Base-by-base conservation (phyloP, 2,329 filamentous ascomycete species). In the Alternaria ethzedia region DNA sequence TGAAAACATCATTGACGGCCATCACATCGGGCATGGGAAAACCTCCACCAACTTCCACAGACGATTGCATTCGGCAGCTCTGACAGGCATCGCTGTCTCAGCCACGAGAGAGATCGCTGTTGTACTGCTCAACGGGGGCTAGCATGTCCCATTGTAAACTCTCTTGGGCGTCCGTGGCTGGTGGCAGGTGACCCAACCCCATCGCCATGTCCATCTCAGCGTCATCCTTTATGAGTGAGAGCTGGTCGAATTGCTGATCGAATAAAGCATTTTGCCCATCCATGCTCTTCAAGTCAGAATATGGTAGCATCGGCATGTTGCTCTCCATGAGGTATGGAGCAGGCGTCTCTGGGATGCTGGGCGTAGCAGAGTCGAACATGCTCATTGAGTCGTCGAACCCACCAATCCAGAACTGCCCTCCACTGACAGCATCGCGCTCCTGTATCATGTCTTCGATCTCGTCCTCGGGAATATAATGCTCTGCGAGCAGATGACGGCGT, bases 401-500 rank as follows among this genome's bases (percentile, higher is more conserved):
- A 30, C 82, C 81, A 36, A 83, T 77, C 82, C 82, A 84, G 75
- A 84, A 84, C 45, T 80, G 73, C 13, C 80, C 82, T n/a, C 80
- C 82, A 28, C 72, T 68, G 6, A 80, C 60, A 11, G 82, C 83
- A 26, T 82, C 75, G 47, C 75, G 72, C 66, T 83, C 82, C 3
- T 71, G 69, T 15, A 83, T 70, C 30, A 78, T 76, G 13, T 81
- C 77, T 15, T 79, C 75, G 70, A 82, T 67, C 5, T 76, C 73
- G n/a, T 70, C 68, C 2, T 77, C 78, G 5, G 67, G 52, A 47
- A 79, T 77, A 25, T 73, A 75, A 64, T 85, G 84, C n/a, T 82
- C 78, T 32, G 82, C 54, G 81, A 79, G 61, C 79, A 83, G 79
- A 70, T 90, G 88, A 7, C 84, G 77, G 67, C 85, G 84, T 5